These are phyloP conservation scores for Arthroderma sp. DNA, from an alignment of 2,329 filamentous ascomycete species.

Conservation along the genomic window DNA sequence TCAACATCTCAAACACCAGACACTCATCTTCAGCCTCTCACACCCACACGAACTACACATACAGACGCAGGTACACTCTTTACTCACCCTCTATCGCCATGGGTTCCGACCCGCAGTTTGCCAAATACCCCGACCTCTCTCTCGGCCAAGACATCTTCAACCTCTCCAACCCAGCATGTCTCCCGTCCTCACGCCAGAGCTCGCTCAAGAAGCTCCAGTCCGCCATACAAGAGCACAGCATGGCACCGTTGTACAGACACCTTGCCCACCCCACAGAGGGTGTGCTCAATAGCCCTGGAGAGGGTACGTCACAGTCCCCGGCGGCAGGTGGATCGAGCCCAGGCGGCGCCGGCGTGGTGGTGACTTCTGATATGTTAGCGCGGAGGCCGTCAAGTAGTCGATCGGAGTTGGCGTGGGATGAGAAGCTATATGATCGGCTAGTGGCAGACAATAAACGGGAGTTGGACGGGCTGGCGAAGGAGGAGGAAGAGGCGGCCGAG, in stretches of 20 bases:
- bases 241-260: slow-evolving; percentile 55
- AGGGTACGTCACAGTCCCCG: slow-evolving; percentile 43
- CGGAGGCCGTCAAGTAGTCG: slow-evolving; percentile 53
- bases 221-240: slow-evolving; percentile 52
- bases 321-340: slow-evolving; percentile 36
- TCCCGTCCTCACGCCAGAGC: slow-evolving; percentile 41
- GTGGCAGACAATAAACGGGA: slow-evolving; percentile 67
- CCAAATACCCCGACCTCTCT: slow-evolving; percentile 51
- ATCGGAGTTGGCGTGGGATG: slow-evolving; percentile 77
- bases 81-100: slow-evolving; percentile 25
- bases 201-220: slow-evolving; percentile 51
- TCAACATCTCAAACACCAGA: slow-evolving; percentile 17
- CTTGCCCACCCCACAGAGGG: slow-evolving; percentile 58
- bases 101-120: slow-evolving; percentile 53
- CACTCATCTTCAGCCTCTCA: slow-evolving; percentile 3
- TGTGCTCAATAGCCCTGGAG: slow-evolving; percentile 64
- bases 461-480: slow-evolving; percentile 64
- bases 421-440: slow-evolving; percentile 67
- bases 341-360: slow-evolving; percentile 34
- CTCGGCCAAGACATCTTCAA: slow-evolving; percentile 58
- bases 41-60: neutral
- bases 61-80: neutral
- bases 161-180: slow-evolving; percentile 49
- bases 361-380: slow-evolving; percentile 63
- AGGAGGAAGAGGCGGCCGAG: slow-evolving; percentile 88